phyloP scores from a whole-genome alignment of 192 early-diverging fungal species.

The Coemansia umbellata region DNA sequence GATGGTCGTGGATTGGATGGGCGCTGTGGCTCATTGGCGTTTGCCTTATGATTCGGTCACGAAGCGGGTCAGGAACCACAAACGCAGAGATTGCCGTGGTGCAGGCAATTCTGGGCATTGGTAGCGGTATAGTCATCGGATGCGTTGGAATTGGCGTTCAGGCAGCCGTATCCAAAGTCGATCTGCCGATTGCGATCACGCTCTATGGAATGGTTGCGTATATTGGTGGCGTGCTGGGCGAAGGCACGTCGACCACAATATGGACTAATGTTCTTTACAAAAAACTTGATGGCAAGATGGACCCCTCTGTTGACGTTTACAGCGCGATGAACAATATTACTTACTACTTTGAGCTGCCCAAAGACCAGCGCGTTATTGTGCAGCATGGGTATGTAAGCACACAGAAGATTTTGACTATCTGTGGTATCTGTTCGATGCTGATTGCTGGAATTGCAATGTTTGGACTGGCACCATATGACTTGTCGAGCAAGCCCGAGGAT shows the following conservation, averaged over 20 bases:
- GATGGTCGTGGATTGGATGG: constrained; percentile 48
- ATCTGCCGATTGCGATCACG: constrained; percentile 44
- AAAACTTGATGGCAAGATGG: constrained; percentile 22
- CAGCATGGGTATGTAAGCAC: constrained; percentile 39
- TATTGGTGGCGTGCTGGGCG: constrained; percentile 43
- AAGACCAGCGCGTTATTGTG: constrained; percentile 43
- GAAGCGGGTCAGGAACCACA: constrained; percentile 13
- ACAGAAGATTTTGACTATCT: constrained; percentile 40
- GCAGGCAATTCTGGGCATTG: constrained; percentile 29
- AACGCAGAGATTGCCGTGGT: constrained; percentile 47
- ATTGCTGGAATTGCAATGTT: constrained; percentile 40
- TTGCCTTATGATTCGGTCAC: constrained; percentile 46
- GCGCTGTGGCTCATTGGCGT: constrained; percentile 32
- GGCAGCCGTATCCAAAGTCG: constrained; percentile 24
- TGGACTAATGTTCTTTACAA: constrained; percentile 44
- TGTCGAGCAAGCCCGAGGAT: constrained; percentile 6
- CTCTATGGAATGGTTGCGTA: constrained; percentile 47
- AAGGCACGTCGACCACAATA: constrained; percentile 39
- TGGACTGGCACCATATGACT: constrained; percentile 33
- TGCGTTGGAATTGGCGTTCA: constrained; percentile 46
- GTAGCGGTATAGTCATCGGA: constrained; percentile 40
- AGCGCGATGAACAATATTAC: constrained; percentile 47
- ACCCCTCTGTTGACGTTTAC: constrained; percentile 19
- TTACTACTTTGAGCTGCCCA: constrained; percentile 40
- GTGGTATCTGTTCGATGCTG: constrained; percentile 40